A percentile compares a stretch with the other conserved stretches of the same genome.
Conservation (phyloP, 768 basidiomycete species). For the Mycena floridula region DNA sequence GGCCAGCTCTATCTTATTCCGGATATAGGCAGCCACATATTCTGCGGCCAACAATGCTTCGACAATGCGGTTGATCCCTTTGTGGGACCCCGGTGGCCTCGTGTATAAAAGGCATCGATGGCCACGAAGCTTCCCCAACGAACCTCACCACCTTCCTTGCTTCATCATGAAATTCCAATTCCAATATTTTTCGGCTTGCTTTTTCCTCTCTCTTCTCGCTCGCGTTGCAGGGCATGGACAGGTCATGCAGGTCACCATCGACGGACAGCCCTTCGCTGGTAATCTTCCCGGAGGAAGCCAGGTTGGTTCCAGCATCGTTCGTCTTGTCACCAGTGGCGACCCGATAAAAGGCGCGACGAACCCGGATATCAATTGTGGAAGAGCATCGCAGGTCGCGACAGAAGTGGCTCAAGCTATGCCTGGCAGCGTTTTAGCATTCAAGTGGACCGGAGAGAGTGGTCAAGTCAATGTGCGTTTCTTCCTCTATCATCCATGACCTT, state of each 20-base stretch:
- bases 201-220: slow-evolving; percentile 27
- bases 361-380: slow-evolving; percentile 54
- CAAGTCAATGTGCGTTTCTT: slow-evolving; percentile 22
- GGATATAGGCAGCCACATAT: no score
- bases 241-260: slow-evolving; percentile 31
- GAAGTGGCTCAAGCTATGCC: slow-evolving; percentile 52
- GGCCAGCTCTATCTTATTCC: no score
- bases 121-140: no score
- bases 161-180: background rate
- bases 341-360: slow-evolving; percentile 54
- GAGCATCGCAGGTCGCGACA: slow-evolving; percentile 40
- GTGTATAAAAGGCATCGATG: no score
- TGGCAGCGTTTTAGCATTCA: slow-evolving; percentile 46
- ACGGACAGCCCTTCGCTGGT: slow-evolving; percentile 31
- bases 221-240: slow-evolving; percentile 41
- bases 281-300: slow-evolving; percentile 19
- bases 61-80: no score
- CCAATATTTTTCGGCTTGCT: slow-evolving; percentile 6
- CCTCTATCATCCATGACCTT: slow-evolving; percentile 3
- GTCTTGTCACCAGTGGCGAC: slow-evolving; percentile 28
- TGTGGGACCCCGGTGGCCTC: no score
- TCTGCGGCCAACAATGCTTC: no score
- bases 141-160: no score
- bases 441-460: slow-evolving; percentile 48
- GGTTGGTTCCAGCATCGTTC: slow-evolving; percentile 30